These are phyloP conservation scores for Benincasa hispida DNA, from an alignment of 306 rosid genomes.

Conservation along the genomic window DNA sequence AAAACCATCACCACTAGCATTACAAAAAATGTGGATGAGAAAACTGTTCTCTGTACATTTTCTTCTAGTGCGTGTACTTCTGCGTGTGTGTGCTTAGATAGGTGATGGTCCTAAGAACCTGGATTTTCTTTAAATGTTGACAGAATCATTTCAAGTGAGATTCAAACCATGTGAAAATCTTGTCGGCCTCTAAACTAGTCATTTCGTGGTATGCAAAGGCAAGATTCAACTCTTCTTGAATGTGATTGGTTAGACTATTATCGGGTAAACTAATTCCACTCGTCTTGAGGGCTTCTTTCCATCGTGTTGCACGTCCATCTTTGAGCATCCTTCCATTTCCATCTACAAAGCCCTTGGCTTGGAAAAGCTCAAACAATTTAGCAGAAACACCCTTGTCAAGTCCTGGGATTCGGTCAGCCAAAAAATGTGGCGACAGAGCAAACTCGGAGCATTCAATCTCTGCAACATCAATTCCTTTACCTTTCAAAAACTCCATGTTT, in stretches of 20 bases:
- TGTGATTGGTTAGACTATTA: constrained; percentile 37
- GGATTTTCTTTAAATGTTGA: neutral
- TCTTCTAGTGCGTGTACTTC: neutral
- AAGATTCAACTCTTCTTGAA: constrained; percentile 87
- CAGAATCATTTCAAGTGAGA: constrained; percentile 37
- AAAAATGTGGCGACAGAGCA: constrained; percentile 37
- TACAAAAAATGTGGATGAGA: neutral
- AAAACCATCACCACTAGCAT: neutral
- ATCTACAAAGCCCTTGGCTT: constrained; percentile 54
- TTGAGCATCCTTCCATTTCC: constrained; percentile 62
- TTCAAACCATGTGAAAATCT: constrained; percentile 63
- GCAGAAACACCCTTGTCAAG: constrained; percentile 44
- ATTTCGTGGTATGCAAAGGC: constrained; percentile 85
- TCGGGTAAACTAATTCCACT: constrained; percentile 23
- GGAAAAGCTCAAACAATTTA: constrained; percentile 44
- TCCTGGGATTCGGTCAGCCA: constrained; percentile 71
- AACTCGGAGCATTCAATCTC: constrained; percentile 75
- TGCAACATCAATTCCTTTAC: constrained; percentile 51
- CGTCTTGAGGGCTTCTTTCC: constrained; percentile 43
- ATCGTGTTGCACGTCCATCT: constrained; percentile 55
- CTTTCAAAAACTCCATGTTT: constrained; percentile 32
- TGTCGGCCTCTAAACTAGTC: constrained; percentile 62
- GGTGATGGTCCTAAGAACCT: neutral
- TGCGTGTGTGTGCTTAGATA: neutral
- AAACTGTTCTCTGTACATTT: neutral